phyloP scores from a whole-genome alignment of 1,284 basidiomycete genomes.

The Ceratobasidium sp. region DNA sequence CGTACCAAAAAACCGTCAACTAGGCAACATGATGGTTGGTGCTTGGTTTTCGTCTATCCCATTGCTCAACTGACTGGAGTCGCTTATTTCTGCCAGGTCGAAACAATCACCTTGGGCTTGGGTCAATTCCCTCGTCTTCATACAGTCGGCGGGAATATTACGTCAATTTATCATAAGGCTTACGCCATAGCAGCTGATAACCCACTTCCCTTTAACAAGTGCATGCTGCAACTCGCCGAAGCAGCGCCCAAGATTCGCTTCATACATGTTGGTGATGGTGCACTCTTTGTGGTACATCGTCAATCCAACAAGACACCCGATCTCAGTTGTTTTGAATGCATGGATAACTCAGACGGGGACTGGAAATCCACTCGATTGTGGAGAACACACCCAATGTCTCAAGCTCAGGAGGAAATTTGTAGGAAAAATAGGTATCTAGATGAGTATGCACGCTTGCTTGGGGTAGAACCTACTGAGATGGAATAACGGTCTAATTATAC shows the following conservation, averaged over 20 bases:
- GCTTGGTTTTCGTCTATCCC: not conserved
- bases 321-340: not conserved
- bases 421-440: not conserved
- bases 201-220: not conserved
- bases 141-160: not conserved
- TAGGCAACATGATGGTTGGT: not conserved
- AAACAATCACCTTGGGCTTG: constrained; percentile 3
- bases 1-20: not conserved
- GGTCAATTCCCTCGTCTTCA: constrained; percentile 6
- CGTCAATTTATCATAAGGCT: not conserved
- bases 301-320: not conserved
- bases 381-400: not conserved
- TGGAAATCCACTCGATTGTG: not conserved
- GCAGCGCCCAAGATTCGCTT: not conserved
- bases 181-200: not conserved
- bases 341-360: not conserved
- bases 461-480: not conserved
- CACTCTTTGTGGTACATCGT: not conserved
- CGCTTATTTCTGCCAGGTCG: not conserved
- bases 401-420: not conserved
- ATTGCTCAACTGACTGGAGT: not conserved
- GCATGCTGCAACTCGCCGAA: not conserved
- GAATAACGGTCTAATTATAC: not conserved
- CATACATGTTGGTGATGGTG: not conserved
- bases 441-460: not conserved